These are phyloP conservation scores for Elsinoe arachidis DNA, from an alignment of 2,329 filamentous ascomycete species.

Conservation along the genomic window DNA sequence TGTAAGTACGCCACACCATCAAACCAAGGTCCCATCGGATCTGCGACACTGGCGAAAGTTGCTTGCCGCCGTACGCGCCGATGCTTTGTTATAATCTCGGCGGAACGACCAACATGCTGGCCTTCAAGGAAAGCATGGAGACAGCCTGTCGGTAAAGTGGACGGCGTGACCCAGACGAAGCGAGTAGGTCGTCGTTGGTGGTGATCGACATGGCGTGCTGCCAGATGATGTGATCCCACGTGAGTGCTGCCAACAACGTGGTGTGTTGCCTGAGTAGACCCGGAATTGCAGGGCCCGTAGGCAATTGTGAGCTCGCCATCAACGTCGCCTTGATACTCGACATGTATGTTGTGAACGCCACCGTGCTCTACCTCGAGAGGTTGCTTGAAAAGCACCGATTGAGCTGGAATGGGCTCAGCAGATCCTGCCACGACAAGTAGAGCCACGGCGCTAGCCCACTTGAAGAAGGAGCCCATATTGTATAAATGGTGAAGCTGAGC, in stretches of 20 bases:
- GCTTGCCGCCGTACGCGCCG: conserved; percentile 30
- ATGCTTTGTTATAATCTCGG: conserved; percentile 31
- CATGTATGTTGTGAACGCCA: conserved; percentile 41
- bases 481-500: background rate
- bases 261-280: conserved; percentile 29
- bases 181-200: conserved; percentile 32
- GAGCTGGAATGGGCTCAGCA: background rate
- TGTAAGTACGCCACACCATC: conserved; percentile 53
- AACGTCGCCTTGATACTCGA: conserved; percentile 36
- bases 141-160: conserved; percentile 33
- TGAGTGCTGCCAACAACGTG: conserved; percentile 37
- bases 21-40: conserved; percentile 55
- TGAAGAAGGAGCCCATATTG: background rate
- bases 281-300: conserved; percentile 38
- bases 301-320: conserved; percentile 39
- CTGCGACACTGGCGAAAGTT: conserved; percentile 41
- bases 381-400: background rate
- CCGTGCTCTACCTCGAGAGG: conserved; percentile 20
- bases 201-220: conserved; percentile 22
- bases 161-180: conserved; percentile 42
- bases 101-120: conserved; percentile 34
- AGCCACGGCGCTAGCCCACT: background rate
- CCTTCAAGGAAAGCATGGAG: conserved; percentile 37
- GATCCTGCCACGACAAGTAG: background rate
- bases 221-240: conserved; percentile 27